phyloP scores from a whole-genome alignment of 805 yeast genomes.

The Wickerhamomyces subpelliculosus region DNA sequence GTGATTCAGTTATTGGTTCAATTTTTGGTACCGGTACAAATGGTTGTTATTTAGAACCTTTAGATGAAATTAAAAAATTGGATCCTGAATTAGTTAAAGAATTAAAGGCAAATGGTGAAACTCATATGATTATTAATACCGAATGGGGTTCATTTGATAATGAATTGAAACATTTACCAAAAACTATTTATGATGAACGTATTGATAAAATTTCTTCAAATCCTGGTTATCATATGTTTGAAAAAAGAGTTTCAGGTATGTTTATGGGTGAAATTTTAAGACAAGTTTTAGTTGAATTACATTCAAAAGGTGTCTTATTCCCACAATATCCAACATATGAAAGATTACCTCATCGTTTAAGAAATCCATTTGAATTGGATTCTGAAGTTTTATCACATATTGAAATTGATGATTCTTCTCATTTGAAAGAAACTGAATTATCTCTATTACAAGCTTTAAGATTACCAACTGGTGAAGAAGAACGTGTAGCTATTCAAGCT shows the following conservation, averaged over 20 bases:
- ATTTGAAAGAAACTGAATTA: slow-evolving; percentile 62
- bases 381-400: slow-evolving; percentile 82
- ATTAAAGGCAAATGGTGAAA: slow-evolving; percentile 36
- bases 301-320: slow-evolving; percentile 51
- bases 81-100: slow-evolving; percentile 36
- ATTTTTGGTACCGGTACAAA: slow-evolving; percentile 98
- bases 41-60: slow-evolving; percentile 84
- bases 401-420: slow-evolving; percentile 77
- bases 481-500: slow-evolving; percentile 66
- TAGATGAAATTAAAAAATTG: slow-evolving; percentile 69
- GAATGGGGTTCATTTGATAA: slow-evolving; percentile 99
- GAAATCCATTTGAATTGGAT: slow-evolving; percentile 70
- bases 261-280: slow-evolving; percentile 87
- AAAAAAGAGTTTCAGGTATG: slow-evolving; percentile 89
- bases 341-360: slow-evolving; percentile 48
- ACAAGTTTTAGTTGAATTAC: slow-evolving; percentile 62
- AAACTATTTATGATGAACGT: slow-evolving; percentile 64
- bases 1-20: slow-evolving; percentile 79
- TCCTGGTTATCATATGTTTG: slow-evolving; percentile 85
- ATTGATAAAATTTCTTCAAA: slow-evolving; percentile 74
- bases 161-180: slow-evolving; percentile 65
- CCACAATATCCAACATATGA: slow-evolving; percentile 39
- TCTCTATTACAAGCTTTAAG: slow-evolving; percentile 60
- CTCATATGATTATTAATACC: slow-evolving; percentile 84
- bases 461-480: slow-evolving; percentile 61